Conservation (phyloP, 108 stramenopile genomes). For the Schizochytrium sp. region DNA sequence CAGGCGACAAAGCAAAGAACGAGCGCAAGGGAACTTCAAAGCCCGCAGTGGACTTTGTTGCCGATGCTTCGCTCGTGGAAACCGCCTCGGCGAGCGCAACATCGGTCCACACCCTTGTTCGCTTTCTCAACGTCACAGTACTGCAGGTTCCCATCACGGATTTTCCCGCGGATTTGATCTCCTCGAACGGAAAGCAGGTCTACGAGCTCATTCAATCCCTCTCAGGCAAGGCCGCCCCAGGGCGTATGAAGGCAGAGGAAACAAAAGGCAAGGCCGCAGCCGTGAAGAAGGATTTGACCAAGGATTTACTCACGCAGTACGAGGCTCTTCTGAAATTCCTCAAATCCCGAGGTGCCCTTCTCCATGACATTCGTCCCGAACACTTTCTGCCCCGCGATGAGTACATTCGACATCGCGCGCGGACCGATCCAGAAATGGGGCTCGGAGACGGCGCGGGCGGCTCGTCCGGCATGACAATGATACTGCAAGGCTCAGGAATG, state of each 20-base stretch:
- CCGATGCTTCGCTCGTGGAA: background rate
- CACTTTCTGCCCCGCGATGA: background rate
- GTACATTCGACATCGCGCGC: background rate
- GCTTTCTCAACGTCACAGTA: background rate
- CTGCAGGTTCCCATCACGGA: background rate
- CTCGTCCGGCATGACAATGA: background rate
- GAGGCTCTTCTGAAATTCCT: slow-evolving; percentile 19
- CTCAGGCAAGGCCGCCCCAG: background rate
- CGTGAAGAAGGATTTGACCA: slow-evolving; percentile 24
- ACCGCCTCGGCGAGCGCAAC: background rate
- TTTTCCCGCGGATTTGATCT: background rate
- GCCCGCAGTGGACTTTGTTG: background rate
- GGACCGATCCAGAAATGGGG: background rate
- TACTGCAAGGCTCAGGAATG: background rate
- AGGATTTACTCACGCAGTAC: background rate
- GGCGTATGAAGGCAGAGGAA: background rate
- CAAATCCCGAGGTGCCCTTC: background rate
- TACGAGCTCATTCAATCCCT: background rate
- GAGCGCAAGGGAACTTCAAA: background rate
- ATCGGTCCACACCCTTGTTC: background rate
- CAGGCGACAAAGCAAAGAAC: background rate
- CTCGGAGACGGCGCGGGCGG: background rate
- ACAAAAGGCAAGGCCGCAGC: background rate
- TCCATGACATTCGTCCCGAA: slow-evolving; percentile 20
- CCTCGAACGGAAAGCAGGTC: background rate